These are phyloP conservation scores for Anthoceros angustus DNA, from an alignment of 225 moss, liverwort and hornwort genomes.

Conservation along the genomic window DNA sequence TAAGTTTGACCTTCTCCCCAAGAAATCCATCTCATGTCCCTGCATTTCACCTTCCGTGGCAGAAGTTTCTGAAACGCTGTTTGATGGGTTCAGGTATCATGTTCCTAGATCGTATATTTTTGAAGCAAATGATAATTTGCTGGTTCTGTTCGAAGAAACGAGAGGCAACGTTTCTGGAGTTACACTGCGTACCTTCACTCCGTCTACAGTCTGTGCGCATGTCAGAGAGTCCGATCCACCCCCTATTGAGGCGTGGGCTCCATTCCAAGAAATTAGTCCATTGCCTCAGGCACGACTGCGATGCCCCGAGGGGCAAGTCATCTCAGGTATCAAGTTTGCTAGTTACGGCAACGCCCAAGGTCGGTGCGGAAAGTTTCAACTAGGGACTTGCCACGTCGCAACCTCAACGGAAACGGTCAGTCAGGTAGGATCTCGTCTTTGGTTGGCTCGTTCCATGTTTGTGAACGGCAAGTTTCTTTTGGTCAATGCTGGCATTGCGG, in stretches of 20 bases:
- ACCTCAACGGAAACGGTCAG: constrained; percentile 16
- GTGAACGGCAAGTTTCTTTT: too few species aligned
- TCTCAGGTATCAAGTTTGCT: constrained; percentile 43
- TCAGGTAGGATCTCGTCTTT: constrained; percentile 13
- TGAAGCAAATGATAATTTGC: constrained; percentile 42
- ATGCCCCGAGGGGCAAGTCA: constrained; percentile 42
- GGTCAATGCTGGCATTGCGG: too few species aligned
- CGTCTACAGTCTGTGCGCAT: constrained; percentile 34
- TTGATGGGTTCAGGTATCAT: constrained; percentile 44
- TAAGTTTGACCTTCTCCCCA: constrained; percentile 10
- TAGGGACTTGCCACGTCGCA: constrained; percentile 43
- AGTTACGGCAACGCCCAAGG: constrained; percentile 62
- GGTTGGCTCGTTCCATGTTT: too few species aligned
- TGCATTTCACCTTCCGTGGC: background rate
- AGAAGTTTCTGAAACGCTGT: background rate
- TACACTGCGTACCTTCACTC: constrained; percentile 24
- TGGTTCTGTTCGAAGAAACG: constrained; percentile 70
- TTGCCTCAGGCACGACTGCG: constrained; percentile 13
- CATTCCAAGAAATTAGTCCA: constrained; percentile 9
- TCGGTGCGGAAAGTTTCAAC: constrained; percentile 33
- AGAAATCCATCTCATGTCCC: background rate
- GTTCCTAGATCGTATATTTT: constrained; percentile 63
- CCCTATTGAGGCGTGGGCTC: constrained; percentile 20
- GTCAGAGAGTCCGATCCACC: constrained; percentile 41
- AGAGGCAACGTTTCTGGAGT: constrained; percentile 56